Percentiles rank a stretch among this genome's conserved stretches.
Evolutionary conservation across 352 stramenopile species (phyloP).

Genomic region (Phytopythium boreale): DNA sequence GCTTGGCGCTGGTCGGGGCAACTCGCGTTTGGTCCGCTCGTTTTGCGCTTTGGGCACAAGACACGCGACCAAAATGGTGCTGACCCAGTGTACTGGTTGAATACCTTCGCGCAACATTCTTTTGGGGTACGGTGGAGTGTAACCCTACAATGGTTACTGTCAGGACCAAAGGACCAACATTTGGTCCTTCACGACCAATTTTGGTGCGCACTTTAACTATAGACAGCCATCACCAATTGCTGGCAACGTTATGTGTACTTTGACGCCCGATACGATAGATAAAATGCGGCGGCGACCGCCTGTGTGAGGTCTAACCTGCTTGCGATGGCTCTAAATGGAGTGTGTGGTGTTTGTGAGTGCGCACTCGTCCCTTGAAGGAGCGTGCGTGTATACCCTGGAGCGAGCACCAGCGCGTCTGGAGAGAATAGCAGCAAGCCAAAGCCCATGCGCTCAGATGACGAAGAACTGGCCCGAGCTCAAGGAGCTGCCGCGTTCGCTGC

Average conservation of each 20-base stretch:
- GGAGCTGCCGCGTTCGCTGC: slow-evolving; percentile 1
- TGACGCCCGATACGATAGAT: background rate
- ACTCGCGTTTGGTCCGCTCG: no score
- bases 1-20: background rate
- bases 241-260: no score
- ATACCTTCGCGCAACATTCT: slow-evolving; percentile 3
- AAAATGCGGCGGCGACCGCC: background rate
- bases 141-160: no score
- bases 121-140: background rate
- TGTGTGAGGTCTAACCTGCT: background rate
- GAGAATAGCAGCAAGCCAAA: background rate
- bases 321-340: background rate
- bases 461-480: background rate
- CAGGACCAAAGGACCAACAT: background rate
- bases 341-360: no score
- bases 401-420: background rate
- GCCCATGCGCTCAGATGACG: slow-evolving; percentile 1
- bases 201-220: no score
- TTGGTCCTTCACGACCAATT: background rate
- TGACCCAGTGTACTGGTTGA: background rate
- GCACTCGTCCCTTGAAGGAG: no score
- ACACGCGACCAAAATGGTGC: background rate
- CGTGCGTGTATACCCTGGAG: background rate
- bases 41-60: background rate
- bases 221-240: no score